phyloP scores from a whole-genome alignment of 2,329 filamentous ascomycete genomes.

The Aspergillus sp. region DNA sequence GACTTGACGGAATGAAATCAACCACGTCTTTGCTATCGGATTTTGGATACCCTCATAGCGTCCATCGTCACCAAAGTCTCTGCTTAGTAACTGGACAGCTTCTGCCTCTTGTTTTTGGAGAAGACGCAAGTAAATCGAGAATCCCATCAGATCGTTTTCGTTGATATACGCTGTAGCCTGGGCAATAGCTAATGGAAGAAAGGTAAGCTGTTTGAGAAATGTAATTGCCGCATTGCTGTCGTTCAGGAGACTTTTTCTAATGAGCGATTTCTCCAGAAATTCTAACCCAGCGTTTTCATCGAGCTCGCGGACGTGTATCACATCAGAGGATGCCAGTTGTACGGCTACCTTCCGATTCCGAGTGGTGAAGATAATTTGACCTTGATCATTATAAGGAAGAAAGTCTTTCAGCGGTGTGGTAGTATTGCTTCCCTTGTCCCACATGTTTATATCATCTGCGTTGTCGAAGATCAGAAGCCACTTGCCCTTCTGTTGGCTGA shows the following conservation, averaged over 20 bases:
- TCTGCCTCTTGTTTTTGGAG: constrained; percentile 7
- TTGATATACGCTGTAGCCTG: constrained; percentile 15
- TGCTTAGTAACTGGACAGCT: constrained; percentile 8
- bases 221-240: background rate
- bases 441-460: constrained; percentile 23
- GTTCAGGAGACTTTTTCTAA: background rate
- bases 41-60: constrained; percentile 15
- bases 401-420: constrained; percentile 6
- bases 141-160: background rate
- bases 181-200: constrained; percentile 14
- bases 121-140: constrained; percentile 8
- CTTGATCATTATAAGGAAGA: constrained; percentile 17
- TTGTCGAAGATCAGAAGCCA: constrained; percentile 30
- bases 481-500: constrained; percentile 12
- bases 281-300: background rate
- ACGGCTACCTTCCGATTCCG: constrained; percentile 14
- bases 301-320: constrained; percentile 10
- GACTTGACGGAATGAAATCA: constrained; percentile 19
- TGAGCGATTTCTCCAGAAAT: constrained; percentile 4
- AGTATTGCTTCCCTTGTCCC: constrained; percentile 6
- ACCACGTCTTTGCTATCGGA: constrained; percentile 14
- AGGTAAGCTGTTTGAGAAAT: constrained; percentile 9
- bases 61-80: constrained; percentile 14
- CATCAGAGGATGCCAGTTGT: constrained; percentile 5
- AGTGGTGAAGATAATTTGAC: constrained; percentile 21